Evolutionary conservation across 2,329 filamentous ascomycete genomes (phyloP), one percentile per base, ranked within the genome.

Genomic region (Stemphylium vesicarium): DNA sequence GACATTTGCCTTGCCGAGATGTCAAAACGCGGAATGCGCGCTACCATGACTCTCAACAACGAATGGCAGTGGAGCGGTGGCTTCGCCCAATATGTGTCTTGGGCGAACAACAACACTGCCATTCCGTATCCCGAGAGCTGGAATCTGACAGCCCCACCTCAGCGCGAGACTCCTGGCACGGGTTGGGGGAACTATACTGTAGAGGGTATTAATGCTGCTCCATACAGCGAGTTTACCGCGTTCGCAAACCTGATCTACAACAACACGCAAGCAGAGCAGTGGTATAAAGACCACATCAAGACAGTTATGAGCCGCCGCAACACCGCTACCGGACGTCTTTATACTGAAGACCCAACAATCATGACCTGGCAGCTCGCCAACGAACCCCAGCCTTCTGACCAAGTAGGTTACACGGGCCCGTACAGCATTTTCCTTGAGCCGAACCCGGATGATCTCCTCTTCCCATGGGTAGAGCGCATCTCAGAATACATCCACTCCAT

Each of bases 301-400:
- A 73, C 67, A 0, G 71, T 77, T 8, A 68, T 75, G 42, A 65
- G 46, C n/a, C 64, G 75, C 1, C 63, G 59, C n/a, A 77, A 77
- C 54, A 74, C 70, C 1, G 60, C 76, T 7, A 77, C 72, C 24
- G 73, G 74, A 1, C 66, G 72, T 1, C 26, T 67, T 1, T 77
- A 77, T 57, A 72, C 56, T 6, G 69, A 76, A 29, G 74, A 76
- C 52, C 66, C 75, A 0, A 75, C 75, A 1, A 70, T 77, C 45
- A 77, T 77, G 75, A 76, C 75, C 13, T 77, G 75, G 75, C 72
- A 77, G 53, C 62, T 77, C 7, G 75, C 75, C 24, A 77, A 77
- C 44, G 75, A 77, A 51, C 75, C 75, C 3, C 75, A 77, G 41
- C 64, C 68, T 4, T 62, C 65, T 4, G 61, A 68, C 7, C 48